Base-by-base conservation (phyloP, 108 stramenopile genomes). In the Nitzschia putrida region DNA sequence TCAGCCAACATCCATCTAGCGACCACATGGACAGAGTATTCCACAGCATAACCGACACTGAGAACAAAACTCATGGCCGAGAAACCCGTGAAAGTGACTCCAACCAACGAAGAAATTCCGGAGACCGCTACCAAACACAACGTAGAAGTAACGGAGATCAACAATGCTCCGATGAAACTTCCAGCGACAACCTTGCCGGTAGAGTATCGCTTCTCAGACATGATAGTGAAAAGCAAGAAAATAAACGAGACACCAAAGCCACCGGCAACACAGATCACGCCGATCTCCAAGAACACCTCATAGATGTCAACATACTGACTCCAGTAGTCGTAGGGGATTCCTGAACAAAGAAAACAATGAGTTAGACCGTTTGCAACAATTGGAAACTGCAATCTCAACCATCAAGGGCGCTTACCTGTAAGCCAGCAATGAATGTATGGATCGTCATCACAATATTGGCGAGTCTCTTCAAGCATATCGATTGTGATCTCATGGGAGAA, bases 271-370 rank as follows among this genome's bases (percentile, higher is more conserved):
- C 77, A 55, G 16, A 47, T 26, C 22, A 24, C 76, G 12, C 49
- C 60, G 13, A 78, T 47, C 57, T 74, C 68, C 39, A 63, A 13
- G 7, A 82, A 51, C 0, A 69, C 45, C 10, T 24, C 57, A 44
- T 66, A 73, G 3, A 82, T 63, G n/a, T 51, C 68, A 29, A 77
- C 44, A 44, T 82, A 82, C 66, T 81, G 80, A 14, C 69, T 61
- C 80, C 80, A 81, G 40, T 77, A 81, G 61, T 77, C 72, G 56
- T 73, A 81, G 0, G 80, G 80, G 40, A 72, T 67, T 4, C 77
- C 69, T 68, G 53, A 8, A 29, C 10, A 10, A 25, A 55, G 23
- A 41, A 38, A 44, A 44, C 26, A 44, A 60, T 6, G 23, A 71
- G 18, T 12, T 43, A 16, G 25, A 23, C 18, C 8, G 45, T 57